Evolutionary conservation across 1,284 basidiomycete genomes (phyloP).

Genomic region (Cryptococcus sp.): DNA sequence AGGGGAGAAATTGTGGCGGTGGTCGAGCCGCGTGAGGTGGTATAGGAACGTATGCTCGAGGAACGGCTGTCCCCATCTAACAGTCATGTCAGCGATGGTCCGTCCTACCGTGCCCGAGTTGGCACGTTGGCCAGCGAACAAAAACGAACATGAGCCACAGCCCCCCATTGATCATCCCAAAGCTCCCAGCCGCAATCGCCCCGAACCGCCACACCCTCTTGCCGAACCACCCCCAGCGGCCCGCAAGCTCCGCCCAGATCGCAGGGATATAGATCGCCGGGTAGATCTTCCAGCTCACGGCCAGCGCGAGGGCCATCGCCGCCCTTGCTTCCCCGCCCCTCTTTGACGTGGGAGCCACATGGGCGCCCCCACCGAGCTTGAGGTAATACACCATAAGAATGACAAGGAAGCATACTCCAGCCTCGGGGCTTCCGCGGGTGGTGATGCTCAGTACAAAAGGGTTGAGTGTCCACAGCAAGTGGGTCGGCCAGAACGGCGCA

Average conservation of each 20-base stretch:
- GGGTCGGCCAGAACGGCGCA: constrained; percentile 27
- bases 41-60: constrained; percentile 90
- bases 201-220: constrained; percentile 64
- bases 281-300: constrained; percentile 93
- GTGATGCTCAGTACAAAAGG: constrained; percentile 95
- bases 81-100: background rate
- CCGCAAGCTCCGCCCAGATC: constrained; percentile 62
- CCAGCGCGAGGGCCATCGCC: constrained; percentile 69
- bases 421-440: constrained; percentile 92
- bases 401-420: constrained; percentile 76
- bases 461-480: constrained; percentile 76
- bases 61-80: constrained; percentile 90
- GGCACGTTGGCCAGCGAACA: background rate
- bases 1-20: constrained; percentile 96
- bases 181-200: constrained; percentile 64
- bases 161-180: constrained; percentile 60
- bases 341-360: background rate
- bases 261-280: constrained; percentile 84
- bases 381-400: constrained; percentile 60
- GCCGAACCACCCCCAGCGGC: constrained; percentile 54
- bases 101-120: background rate
- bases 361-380: background rate
- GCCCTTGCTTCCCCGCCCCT: constrained; percentile 46
- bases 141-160: constrained; percentile 74
- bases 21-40: constrained; percentile 84